phyloP scores from a whole-genome alignment of 768 basidiomycete genomes.

The Suillus cothurnatus region DNA sequence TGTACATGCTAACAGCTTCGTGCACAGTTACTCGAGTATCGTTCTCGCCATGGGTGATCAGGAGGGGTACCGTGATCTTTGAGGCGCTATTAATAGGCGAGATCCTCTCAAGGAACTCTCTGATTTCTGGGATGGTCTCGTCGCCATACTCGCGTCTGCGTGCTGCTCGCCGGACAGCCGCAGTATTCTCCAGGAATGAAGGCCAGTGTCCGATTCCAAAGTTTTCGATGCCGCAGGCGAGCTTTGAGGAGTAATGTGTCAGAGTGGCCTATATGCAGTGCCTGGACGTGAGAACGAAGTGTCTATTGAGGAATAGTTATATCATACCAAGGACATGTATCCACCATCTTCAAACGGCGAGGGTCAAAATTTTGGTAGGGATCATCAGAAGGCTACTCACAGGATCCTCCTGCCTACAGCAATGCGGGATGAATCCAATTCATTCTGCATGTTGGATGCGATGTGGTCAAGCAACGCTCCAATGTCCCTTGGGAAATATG shows the following conservation, averaged over 20 bases:
- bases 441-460: constrained; percentile 30
- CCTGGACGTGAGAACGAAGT: constrained; percentile 1
- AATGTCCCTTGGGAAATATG: constrained; percentile 34
- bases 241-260: constrained; percentile 42
- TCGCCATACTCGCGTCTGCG: constrained; percentile 45
- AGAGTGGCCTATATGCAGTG: constrained; percentile 36
- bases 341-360: constrained; percentile 34
- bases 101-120: constrained; percentile 40
- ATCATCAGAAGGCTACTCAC: constrained; percentile 22
- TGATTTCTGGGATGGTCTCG: constrained; percentile 38
- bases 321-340: constrained; percentile 42
- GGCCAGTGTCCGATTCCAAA: constrained; percentile 43
- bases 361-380: constrained; percentile 6
- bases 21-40: constrained; percentile 43
- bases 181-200: constrained; percentile 46
- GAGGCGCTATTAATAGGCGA: constrained; percentile 42
- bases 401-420: constrained; percentile 46
- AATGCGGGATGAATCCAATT: constrained; percentile 39
- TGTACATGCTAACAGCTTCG: constrained; percentile 41
- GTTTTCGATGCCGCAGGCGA: constrained; percentile 43
- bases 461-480: constrained; percentile 40
- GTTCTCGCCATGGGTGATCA: constrained; percentile 45
- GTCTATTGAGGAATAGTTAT: not conserved
- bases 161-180: constrained; percentile 35
- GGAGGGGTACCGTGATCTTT: constrained; percentile 38